Evolutionary conservation across 2,329 filamentous ascomycete species (phyloP).

Genomic region (Diaporthe destruens): DNA sequence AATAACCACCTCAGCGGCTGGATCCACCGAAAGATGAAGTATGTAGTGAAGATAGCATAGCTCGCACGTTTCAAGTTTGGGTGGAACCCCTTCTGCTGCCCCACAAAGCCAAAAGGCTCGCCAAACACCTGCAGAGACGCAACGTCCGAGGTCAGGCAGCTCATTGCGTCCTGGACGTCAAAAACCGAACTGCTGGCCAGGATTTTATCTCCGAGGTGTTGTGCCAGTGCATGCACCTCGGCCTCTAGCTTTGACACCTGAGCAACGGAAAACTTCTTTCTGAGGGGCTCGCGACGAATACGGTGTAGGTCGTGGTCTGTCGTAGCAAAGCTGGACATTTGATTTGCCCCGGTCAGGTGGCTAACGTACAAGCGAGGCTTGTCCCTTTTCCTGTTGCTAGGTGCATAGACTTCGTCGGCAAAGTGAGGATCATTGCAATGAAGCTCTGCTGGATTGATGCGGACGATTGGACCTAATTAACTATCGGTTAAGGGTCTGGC

Average conservation of each 20-base stretch:
- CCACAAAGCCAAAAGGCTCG: constrained; percentile 44
- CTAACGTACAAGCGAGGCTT: constrained; percentile 13
- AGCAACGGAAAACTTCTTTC: neutral
- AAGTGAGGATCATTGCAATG: constrained; percentile 22
- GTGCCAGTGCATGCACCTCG: constrained; percentile 6
- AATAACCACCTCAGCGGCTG: constrained; percentile 13
- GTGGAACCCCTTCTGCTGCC: constrained; percentile 31
- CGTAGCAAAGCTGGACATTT: constrained; percentile 3
- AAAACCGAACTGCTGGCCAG: constrained; percentile 31
- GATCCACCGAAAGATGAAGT: constrained; percentile 6
- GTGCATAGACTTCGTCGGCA: constrained; percentile 10
- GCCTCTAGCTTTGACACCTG: neutral
- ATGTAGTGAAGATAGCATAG: constrained; percentile 34
- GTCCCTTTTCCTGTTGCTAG: neutral
- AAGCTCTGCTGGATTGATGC: constrained; percentile 2
- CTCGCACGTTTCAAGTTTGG: constrained; percentile 32
- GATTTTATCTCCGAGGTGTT: constrained; percentile 40
- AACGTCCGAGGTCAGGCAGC: constrained; percentile 18
- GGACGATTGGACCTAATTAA: constrained; percentile 6
- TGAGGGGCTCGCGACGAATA: constrained; percentile 4
- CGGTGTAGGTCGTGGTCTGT: constrained; percentile 24
- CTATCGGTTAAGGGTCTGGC: neutral
- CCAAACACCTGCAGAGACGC: constrained; percentile 11
- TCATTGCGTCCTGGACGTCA: constrained; percentile 24
- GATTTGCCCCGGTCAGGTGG: constrained; percentile 13